Evolutionary conservation across 352 stramenopile genomes (phyloP).

Genomic region (Globisporangium cylindrosporum): DNA sequence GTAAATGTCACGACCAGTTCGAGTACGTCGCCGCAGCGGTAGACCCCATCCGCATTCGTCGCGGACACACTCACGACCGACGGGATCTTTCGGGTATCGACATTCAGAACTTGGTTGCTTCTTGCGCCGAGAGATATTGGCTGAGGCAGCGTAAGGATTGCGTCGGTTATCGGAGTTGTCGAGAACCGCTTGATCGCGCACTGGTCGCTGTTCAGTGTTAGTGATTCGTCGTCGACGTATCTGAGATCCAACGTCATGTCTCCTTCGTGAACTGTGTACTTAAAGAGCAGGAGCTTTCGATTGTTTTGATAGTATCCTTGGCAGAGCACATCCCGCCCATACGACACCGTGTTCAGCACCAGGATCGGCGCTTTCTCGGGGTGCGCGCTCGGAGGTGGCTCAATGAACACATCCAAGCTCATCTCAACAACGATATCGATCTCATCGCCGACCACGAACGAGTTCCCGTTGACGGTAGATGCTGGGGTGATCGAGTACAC

Average conservation of each 20-base stretch:
- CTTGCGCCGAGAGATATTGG: constrained; percentile 38
- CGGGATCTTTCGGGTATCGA: constrained; percentile 62
- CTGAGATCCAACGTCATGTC: constrained; percentile 52
- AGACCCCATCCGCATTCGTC: constrained; percentile 38
- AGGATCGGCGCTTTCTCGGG: constrained; percentile 72
- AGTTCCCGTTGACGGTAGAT: constrained; percentile 49
- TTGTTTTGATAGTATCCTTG: constrained; percentile 54
- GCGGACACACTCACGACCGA: constrained; percentile 55
- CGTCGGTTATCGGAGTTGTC: constrained; percentile 69
- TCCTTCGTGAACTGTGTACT: constrained; percentile 60
- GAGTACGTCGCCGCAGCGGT: constrained; percentile 68
- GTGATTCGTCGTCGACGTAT: constrained; percentile 48
- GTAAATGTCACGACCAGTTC: constrained; percentile 60
- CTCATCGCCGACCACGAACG: constrained; percentile 76
- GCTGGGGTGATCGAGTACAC: constrained; percentile 60
- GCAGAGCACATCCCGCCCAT: constrained; percentile 54
- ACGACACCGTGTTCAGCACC: constrained; percentile 49
- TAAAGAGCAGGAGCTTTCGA: constrained; percentile 61
- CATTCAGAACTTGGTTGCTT: constrained; percentile 38
- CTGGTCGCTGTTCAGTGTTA: constrained; percentile 79
- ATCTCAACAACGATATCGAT: constrained; percentile 81
- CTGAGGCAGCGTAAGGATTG: constrained; percentile 54
- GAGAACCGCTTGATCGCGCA: constrained; percentile 79
- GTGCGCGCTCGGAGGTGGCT: constrained; percentile 64
- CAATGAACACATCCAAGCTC: constrained; percentile 71